Base-by-base conservation (phyloP, 116 monocot genomes). In the Papilionanthe hybrid region DNA sequence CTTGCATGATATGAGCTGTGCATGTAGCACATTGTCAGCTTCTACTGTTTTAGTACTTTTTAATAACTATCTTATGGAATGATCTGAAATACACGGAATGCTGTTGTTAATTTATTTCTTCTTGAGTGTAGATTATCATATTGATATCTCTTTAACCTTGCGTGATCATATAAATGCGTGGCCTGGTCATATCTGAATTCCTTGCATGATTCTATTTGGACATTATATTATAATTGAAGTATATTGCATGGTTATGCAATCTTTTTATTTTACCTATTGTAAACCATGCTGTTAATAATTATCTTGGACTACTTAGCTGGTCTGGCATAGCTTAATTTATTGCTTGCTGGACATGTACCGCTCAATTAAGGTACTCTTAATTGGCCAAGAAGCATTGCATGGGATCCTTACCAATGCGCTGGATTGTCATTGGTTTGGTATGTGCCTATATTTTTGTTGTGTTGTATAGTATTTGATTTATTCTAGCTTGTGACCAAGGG, bases 51-150 rank as follows among this genome's bases (percentile, higher is more conserved):
- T n/a, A 44, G 45, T 20, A 23, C 23, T 73, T 44, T 73, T n/a
- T 73, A 73, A 22, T 44, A 22, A 73, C 42, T 44, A 73, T 25
- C 44, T 20, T 23, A 43, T 43, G 5, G 73, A 73, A 43, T 44
- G n/a, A 9, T 73, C 2, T 43, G 13, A 43, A 7, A 73, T 43
- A 4, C 43, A 71, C 9, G n/a, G n/a, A 44, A 73, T 13, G 5
- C 1, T 44, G 1, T 43, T 73, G 72, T 44, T 42, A 73, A 73
- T 42, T 73, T 73, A 7, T 73, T 73, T 42, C 44, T 73, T 73
- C 7, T 44, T n/a, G n/a, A 73, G 44, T 69, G 63, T 9, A 25
- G 25, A 69, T 69, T 15, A 69, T 69, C 32, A 37, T 30, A 32
- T 4, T 32, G 32, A 11, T 69, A 32, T 69, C 15, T 17, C 13